phyloP scores from a whole-genome alignment of 1,284 basidiomycete genomes.

The Anthracocystis walkeri region DNA sequence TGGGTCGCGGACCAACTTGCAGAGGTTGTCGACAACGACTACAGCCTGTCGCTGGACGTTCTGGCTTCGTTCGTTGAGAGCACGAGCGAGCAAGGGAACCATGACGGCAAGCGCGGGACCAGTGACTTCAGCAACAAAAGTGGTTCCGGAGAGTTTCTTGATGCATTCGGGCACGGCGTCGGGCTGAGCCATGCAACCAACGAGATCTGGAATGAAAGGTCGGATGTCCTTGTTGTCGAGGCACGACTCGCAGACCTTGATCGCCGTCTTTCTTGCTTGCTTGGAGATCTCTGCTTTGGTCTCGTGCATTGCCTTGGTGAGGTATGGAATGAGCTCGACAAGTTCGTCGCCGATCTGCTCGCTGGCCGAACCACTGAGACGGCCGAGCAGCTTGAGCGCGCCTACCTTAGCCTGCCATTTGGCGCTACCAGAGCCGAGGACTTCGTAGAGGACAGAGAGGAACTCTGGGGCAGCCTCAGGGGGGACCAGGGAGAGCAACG shows the following conservation, averaged over 20 bases:
- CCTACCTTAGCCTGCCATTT: constrained; percentile 97
- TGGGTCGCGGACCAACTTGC: constrained; percentile 95
- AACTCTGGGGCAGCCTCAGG: constrained; percentile 79
- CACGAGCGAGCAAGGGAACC: constrained; percentile 90
- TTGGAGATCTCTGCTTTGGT: constrained; percentile 93
- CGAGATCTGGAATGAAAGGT: constrained; percentile 88
- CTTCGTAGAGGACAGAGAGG: constrained; percentile 79
- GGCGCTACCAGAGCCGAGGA: constrained; percentile 78
- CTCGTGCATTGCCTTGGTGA: constrained; percentile 94
- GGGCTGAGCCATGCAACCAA: constrained; percentile 88
- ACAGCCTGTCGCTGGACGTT: constrained; percentile 75
- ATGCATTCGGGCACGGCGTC: constrained; percentile 86
- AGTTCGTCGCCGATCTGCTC: constrained; percentile 88
- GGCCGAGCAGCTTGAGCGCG: constrained; percentile 79
- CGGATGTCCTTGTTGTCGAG: constrained; percentile 93
- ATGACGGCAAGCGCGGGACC: constrained; percentile 95
- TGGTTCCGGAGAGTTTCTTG: constrained; percentile 92
- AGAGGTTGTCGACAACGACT: constrained; percentile 94
- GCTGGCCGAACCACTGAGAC: constrained; percentile 78
- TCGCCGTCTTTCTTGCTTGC: constrained; percentile 92
- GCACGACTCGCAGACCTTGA: constrained; percentile 85
- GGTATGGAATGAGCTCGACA: constrained; percentile 83
- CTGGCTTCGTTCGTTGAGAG: constrained; percentile 94
- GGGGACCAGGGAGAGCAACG: constrained; percentile 85
- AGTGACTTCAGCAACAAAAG: constrained; percentile 97